Conservation (phyloP, 768 basidiomycete species). For the Pleurotus platypus region DNA sequence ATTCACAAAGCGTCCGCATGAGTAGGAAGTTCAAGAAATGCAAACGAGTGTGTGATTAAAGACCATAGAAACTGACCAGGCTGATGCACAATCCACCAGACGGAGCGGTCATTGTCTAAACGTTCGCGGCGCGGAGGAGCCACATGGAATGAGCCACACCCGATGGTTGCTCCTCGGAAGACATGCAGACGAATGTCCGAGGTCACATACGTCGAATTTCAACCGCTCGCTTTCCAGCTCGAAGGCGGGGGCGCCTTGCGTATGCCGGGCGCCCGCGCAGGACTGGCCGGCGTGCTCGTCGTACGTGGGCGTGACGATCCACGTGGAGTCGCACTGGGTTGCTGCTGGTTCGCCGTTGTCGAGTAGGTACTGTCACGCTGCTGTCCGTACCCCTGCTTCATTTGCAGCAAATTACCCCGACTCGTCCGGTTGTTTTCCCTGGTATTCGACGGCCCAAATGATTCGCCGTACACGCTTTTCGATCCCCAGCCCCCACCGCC, state of each 20-base stretch:
- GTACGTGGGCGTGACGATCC: constrained; percentile 32
- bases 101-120: neutral
- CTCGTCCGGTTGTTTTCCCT: constrained; percentile 22
- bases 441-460: constrained; percentile 41
- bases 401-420: constrained; percentile 35
- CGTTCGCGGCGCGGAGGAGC: neutral
- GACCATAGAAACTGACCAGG: constrained; percentile 4
- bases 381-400: constrained; percentile 16
- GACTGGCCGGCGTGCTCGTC: constrained; percentile 41
- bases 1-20: constrained; percentile 3
- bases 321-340: constrained; percentile 2
- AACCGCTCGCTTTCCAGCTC: constrained; percentile 51
- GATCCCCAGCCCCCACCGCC: constrained; percentile 45
- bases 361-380: constrained; percentile 11
- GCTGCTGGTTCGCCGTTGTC: neutral
- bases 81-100: constrained; percentile 6
- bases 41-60: constrained; percentile 1
- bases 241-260: constrained; percentile 52
- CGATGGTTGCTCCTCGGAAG: neutral
- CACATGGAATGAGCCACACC: neutral
- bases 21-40: constrained; percentile 4
- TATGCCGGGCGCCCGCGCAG: constrained; percentile 16
- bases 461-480: constrained; percentile 69
- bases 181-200: neutral
- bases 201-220: constrained; percentile 2